These are phyloP conservation scores for Boletus pseudo-olivaceus DNA, from an alignment of 768 basidiomycete genomes.

Conservation along the genomic window DNA sequence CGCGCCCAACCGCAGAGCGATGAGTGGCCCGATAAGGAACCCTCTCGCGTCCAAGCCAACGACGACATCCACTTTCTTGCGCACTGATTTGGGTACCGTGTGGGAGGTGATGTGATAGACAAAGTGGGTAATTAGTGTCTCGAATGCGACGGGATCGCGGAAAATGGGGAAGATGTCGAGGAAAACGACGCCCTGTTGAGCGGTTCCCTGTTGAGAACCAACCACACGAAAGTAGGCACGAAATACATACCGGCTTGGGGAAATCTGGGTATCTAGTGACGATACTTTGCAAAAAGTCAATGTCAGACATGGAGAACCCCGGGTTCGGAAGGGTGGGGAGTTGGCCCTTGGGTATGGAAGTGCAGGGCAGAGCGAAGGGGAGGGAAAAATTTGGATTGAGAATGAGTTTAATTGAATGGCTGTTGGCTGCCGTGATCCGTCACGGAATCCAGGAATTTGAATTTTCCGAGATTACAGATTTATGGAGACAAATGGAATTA, in stretches of 20 bases:
- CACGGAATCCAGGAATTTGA: constrained; percentile 5
- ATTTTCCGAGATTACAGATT: background rate
- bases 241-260: constrained; percentile 73
- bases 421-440: constrained; percentile 6
- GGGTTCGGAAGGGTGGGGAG: background rate
- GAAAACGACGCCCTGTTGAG: constrained; percentile 77
- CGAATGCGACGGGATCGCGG: constrained; percentile 79
- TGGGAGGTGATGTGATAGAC: constrained; percentile 79
- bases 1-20: constrained; percentile 86
- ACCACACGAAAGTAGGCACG: background rate
- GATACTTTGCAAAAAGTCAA: constrained; percentile 62
- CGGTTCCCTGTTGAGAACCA: background rate
- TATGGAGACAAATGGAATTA: background rate
- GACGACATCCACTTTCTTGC: constrained; percentile 81
- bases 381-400: background rate
- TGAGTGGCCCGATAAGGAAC: constrained; percentile 89
- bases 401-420: background rate
- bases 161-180: constrained; percentile 95
- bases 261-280: constrained; percentile 71
- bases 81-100: constrained; percentile 58
- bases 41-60: constrained; percentile 96
- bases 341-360: constrained; percentile 1
- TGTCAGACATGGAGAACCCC: constrained; percentile 61
- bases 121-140: constrained; percentile 87
- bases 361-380: background rate